A percentile compares a stretch with the other conserved stretches of the same genome.
phyloP scores from a whole-genome alignment of 2,329 filamentous ascomycete species.

The Chrysoporthe austroafricana region DNA sequence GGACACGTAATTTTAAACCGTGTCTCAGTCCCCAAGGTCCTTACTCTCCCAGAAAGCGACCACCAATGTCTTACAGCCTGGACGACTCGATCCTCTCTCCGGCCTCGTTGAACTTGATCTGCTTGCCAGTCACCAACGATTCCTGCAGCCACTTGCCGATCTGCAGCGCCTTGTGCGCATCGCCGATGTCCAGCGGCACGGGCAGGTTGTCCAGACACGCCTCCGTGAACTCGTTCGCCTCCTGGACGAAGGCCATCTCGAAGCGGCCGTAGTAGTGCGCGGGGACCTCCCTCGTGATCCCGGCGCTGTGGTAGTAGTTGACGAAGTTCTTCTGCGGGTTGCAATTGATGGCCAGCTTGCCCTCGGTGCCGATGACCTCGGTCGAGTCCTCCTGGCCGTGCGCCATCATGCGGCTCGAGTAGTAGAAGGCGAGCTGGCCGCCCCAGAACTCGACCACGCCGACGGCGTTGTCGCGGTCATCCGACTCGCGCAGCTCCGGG shows the following conservation, averaged over 20 bases:
- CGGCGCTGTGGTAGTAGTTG: constrained; percentile 8
- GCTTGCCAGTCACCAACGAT: constrained; percentile 19
- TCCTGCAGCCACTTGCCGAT: constrained; percentile 25
- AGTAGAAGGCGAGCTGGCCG: constrained; percentile 67
- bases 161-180: constrained; percentile 20
- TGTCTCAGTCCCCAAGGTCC: too few relatives aligned
- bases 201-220: constrained; percentile 20
- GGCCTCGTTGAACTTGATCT: constrained; percentile 26
- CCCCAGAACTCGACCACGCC: constrained; percentile 69
- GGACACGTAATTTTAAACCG: too few relatives aligned
- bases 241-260: constrained; percentile 23
- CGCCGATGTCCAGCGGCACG: constrained; percentile 19
- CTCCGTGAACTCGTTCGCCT: constrained; percentile 27
- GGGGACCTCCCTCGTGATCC: constrained; percentile 18
- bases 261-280: constrained; percentile 22
- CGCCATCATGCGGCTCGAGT: constrained; percentile 68
- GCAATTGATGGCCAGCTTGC: constrained; percentile 64
- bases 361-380: constrained; percentile 68
- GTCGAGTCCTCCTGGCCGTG: constrained; percentile 69
- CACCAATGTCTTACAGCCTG: constrained; percentile 16
- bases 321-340: constrained; percentile 46
- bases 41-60: too few relatives aligned
- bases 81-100: constrained; percentile 11
- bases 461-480: constrained; percentile 65
- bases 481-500: constrained; percentile 59